Evolutionary conservation across 345 rosid species (phyloP).

Genomic region (Acer negundo): DNA sequence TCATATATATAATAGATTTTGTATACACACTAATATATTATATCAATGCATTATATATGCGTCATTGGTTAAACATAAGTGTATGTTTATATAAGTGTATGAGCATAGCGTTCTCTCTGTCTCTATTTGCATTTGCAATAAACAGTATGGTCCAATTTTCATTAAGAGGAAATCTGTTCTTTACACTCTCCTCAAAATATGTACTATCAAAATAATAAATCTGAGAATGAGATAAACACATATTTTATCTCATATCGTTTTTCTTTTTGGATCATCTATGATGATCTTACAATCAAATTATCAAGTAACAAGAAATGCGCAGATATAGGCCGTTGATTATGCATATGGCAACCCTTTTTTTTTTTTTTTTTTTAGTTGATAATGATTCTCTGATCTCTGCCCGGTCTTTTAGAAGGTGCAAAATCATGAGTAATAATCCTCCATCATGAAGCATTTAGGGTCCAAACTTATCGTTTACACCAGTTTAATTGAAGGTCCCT

Average conservation of each 20-base stretch:
- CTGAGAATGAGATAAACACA: neutral
- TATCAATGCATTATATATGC: no score
- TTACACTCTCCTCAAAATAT: neutral
- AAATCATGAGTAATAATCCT: neutral
- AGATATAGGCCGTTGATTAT: conserved; percentile 2
- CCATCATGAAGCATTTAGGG: neutral
- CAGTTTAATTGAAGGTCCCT: neutral
- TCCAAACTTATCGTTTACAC: neutral
- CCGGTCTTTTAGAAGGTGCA: neutral
- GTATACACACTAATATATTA: no score
- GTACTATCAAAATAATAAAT: conserved; percentile 12
- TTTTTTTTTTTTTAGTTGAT: no score
- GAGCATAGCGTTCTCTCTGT: no score
- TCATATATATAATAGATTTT: no score
- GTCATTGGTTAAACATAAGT: no score
- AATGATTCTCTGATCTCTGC: neutral
- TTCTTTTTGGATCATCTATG: conserved; percentile 1
- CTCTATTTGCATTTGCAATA: no score
- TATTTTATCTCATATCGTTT: neutral
- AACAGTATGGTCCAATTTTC: no score
- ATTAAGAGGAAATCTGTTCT: no score
- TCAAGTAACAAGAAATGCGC: neutral
- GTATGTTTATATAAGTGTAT: no score
- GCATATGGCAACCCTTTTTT: neutral
- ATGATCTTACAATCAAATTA: conserved; percentile 4